These are phyloP conservation scores for Periconia digitata DNA, from an alignment of 2,329 filamentous ascomycete species.

Conservation along the genomic window DNA sequence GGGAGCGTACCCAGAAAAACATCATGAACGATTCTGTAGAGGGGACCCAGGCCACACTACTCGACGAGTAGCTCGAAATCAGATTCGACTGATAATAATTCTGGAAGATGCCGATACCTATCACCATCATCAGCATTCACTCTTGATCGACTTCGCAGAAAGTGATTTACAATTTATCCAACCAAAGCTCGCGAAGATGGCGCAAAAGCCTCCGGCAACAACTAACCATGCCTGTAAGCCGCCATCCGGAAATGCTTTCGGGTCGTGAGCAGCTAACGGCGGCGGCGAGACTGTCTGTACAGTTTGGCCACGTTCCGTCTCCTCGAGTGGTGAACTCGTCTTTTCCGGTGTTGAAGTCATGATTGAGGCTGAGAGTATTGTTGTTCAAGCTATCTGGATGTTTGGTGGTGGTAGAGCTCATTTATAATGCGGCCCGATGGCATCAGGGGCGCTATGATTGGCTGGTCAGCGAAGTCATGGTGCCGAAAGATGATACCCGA, in stretches of 20 bases:
- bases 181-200: slow-evolving; percentile 7
- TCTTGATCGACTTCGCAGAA: neutral
- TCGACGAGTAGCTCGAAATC: slow-evolving; percentile 27
- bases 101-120: slow-evolving; percentile 40
- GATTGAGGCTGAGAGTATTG: too few relatives aligned
- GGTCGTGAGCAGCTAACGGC: neutral
- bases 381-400: too few relatives aligned
- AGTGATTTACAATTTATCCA: slow-evolving; percentile 13
- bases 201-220: neutral
- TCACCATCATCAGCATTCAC: too few relatives aligned
- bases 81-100: slow-evolving; percentile 42
- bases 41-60: slow-evolving; percentile 43
- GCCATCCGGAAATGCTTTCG: neutral
- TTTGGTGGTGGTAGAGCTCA: too few relatives aligned
- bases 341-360: too few relatives aligned
- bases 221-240: neutral
- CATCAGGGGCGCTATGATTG: too few relatives aligned
- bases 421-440: too few relatives aligned
- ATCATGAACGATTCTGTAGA: slow-evolving; percentile 45
- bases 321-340: too few relatives aligned
- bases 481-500: too few relatives aligned
- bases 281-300: neutral
- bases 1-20: slow-evolving; percentile 56
- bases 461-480: too few relatives aligned
- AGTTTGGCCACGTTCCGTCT: too few relatives aligned